Evolutionary conservation across 208 protist species (phyloP).

Genomic region (Wallacemonas sp.): DNA sequence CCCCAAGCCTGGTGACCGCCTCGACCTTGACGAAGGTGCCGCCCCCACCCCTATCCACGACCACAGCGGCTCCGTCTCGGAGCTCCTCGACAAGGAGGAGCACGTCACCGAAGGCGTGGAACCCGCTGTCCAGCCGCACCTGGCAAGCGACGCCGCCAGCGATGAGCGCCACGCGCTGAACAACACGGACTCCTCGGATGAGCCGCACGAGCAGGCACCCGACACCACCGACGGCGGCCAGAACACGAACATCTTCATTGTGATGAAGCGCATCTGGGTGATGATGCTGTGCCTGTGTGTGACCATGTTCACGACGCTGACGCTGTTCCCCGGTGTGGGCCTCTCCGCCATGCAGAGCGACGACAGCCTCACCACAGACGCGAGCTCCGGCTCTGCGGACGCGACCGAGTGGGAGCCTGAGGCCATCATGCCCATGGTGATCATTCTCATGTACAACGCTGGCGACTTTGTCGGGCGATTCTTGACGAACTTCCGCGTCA

Average conservation of each 20-base stretch:
- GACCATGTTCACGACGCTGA: slow-evolving; percentile 40
- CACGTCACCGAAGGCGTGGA: slow-evolving; percentile 6
- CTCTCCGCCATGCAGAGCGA: slow-evolving; percentile 29
- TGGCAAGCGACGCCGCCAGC: not conserved
- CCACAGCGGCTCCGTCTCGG: not conserved
- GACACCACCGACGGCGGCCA: slow-evolving; percentile 13
- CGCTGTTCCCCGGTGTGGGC: slow-evolving; percentile 46
- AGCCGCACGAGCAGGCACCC: not conserved
- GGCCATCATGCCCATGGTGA: slow-evolving; percentile 40
- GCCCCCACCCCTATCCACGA: not conserved
- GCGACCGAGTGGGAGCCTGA: slow-evolving; percentile 26
- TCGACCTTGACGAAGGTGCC: not conserved
- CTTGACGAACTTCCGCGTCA: slow-evolving; percentile 22
- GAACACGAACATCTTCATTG: slow-evolving; percentile 22
- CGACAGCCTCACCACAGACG: not conserved
- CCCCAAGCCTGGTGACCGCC: slow-evolving; percentile 14
- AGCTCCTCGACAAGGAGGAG: slow-evolving; percentile 15
- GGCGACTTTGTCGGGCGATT: slow-evolving; percentile 34
- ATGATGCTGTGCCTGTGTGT: slow-evolving; percentile 37
- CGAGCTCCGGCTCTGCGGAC: not conserved
- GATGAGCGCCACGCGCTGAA: slow-evolving; percentile 2
- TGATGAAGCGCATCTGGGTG: slow-evolving; percentile 39
- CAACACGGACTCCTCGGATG: slow-evolving; percentile 4
- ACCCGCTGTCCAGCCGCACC: not conserved
- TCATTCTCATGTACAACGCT: slow-evolving; percentile 44